Evolutionary conservation across 495 filamentous ascomycete genomes (phyloP).

Genomic region (Penicillium coprophilum): DNA sequence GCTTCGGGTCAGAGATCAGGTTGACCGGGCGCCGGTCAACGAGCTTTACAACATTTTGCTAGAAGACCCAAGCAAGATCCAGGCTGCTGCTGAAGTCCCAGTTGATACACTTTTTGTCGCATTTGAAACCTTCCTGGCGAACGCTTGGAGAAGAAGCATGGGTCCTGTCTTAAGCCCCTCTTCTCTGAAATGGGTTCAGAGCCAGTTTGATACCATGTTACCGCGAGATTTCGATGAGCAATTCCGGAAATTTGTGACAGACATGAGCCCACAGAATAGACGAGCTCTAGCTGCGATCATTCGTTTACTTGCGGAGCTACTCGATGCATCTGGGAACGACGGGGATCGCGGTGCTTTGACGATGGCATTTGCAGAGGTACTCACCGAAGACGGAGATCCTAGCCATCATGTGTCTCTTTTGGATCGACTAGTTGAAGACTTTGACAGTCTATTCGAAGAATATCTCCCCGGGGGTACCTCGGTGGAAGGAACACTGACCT

Average conservation of each 20-base stretch:
- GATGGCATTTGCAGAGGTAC: slow-evolving; percentile 83
- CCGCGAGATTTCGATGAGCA: slow-evolving; percentile 81
- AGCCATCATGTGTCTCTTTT: slow-evolving; percentile 86
- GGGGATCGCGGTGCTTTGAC: slow-evolving; percentile 89
- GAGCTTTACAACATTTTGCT: slow-evolving; percentile 87
- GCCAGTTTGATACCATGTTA: slow-evolving; percentile 69
- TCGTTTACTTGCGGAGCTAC: slow-evolving; percentile 80
- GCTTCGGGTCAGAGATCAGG: slow-evolving; percentile 65
- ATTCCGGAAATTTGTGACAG: slow-evolving; percentile 70
- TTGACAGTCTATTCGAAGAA: slow-evolving; percentile 81
- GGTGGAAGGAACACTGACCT: slow-evolving; percentile 42
- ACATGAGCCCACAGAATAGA: slow-evolving; percentile 89
- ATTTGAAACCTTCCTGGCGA: slow-evolving; percentile 89
- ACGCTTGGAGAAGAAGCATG: slow-evolving; percentile 87
- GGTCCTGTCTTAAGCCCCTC: slow-evolving; percentile 71
- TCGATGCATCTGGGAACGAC: slow-evolving; percentile 93
- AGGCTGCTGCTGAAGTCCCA: slow-evolving; percentile 70
- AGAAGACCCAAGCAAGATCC: slow-evolving; percentile 73
- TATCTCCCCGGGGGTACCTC: slow-evolving; percentile 49
- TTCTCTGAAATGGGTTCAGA: slow-evolving; percentile 66
- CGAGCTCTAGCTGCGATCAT: slow-evolving; percentile 82
- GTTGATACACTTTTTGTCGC: slow-evolving; percentile 90
- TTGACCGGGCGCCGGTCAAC: slow-evolving; percentile 78
- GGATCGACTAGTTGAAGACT: slow-evolving; percentile 90
- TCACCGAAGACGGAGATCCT: slow-evolving; percentile 73